Base-by-base conservation (phyloP, 306 rosid genomes). In the Alnus rubra region DNA sequence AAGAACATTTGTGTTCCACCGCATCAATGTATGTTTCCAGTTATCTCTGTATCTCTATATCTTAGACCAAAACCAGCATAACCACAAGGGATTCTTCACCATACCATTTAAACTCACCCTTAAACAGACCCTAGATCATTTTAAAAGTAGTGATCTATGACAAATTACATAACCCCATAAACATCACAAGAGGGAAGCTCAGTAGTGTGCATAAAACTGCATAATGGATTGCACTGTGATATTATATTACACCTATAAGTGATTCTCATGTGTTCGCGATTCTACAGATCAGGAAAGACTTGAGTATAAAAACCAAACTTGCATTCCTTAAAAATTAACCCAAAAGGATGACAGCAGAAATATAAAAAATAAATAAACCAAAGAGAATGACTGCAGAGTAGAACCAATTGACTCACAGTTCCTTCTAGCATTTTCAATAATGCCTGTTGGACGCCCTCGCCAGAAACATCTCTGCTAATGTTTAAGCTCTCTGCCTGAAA, bases 381-480 rank as follows among this genome's bases (percentile, higher is more conserved):
- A 62, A 58, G 74, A 78, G 68, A 76, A 76, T 56, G 52, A 67
- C 35, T 53, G 48, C 51, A 76, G 37, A 55, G 67, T 56, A 60
- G 65, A 60, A 79, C 54, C 11, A 16, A 70, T 72, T 63, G 72
- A 87, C 98, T 94, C 85, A 92, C 98, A 55, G 97, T 94, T 94
- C 97, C 98, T 88, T 94, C 98, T 9, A 94, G 94, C 97, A 94
- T 94, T 89, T 94, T 94, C 77, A 94, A 83, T 80, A 94, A 80
- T 76, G 98, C 98, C 89, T 94, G 98, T 83, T 94, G 98, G 87
- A 92, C 97, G 56, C 97, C 98, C 88, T 94, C 98, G 3, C 98
- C 98, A 48, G 98, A 94, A 81, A 94, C 98, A 85, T 92, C 98
- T 79, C 98, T 91, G 83, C 97, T 94, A 80, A 92, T 86, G 73